Base-by-base conservation (phyloP, 495 filamentous ascomycete species). In the Aspergillus bridgeri region DNA sequence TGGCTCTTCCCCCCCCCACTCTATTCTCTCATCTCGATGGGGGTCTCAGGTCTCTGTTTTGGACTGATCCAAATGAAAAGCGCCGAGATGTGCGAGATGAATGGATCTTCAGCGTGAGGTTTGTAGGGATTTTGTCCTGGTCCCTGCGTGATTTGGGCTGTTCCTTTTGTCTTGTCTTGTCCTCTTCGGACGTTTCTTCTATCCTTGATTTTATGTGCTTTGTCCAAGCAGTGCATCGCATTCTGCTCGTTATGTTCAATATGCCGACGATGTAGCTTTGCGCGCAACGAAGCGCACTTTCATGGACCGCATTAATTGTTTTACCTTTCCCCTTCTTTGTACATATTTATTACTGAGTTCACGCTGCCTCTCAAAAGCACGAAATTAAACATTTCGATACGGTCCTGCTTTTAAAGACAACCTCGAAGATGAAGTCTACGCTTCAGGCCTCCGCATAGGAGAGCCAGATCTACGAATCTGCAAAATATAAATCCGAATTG, bases 401-500 rank as follows among this genome's bases (percentile, higher is more conserved):
- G 17, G 33, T 2, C 9, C 9, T 38, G 33, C 33, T 38, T 13
- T 2, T 6, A 9, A 5, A 33, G 29, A 2, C 2, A 7, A 6
- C 8, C 29, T 33, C 11, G 33, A 38, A 1, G 9, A 44, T 43
- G 18, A 44, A 18, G 24, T 43, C 6, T 6, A 47, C 22, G 9
- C n/a, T 23, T 18, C 18, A 48, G 18, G 15, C 22, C 24, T 23
- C 20, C 7, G 25, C 25, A 27, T 27, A 7, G 25, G 1, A 38
- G 9, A 38, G 33, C 7, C 17, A 38, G 5, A 38, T 4, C 18
- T 38, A 51, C 49, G 50, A 56, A n/a, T n/a, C 1, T 42, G 23
- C 18, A 49, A 15, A 19, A 18, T n/a, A 33, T 18, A 38, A 51
- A 58, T 57, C 47, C 22, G 21, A 38, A 49, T 43, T 55, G 13